Conservation (phyloP, 306 rosid species). For the Pyrus bretschneideri region DNA sequence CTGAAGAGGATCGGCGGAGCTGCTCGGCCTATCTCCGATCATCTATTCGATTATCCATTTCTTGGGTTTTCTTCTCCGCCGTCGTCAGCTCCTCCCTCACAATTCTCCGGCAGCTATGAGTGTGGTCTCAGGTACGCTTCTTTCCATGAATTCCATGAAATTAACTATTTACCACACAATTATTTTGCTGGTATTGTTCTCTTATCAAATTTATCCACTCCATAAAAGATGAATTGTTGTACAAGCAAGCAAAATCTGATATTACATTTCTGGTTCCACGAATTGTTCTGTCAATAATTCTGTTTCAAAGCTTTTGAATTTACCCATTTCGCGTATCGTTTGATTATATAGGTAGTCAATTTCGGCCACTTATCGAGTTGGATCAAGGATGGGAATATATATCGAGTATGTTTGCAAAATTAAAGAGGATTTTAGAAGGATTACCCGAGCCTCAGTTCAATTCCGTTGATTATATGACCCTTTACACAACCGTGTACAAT, state of each 20-base stretch:
- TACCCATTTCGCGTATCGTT: neutral
- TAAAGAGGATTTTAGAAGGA: slow-evolving; percentile 13
- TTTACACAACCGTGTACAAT: slow-evolving; percentile 34
- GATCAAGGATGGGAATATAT: slow-evolving; percentile 18
- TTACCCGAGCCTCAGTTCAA: slow-evolving; percentile 2
- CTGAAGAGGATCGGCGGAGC: neutral
- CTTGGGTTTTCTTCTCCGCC: neutral
- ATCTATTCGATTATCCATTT: neutral
- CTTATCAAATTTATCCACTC: neutral
- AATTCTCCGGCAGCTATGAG: neutral
- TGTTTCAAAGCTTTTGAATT: neutral
- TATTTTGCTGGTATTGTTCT: neutral
- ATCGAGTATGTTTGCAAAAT: neutral
- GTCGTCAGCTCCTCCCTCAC: neutral
- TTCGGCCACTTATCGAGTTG: neutral
- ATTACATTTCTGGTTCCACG: neutral
- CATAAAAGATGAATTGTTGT: neutral
- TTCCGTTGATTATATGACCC: slow-evolving; percentile 5
- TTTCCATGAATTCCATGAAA: neutral
- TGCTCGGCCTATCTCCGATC: neutral
- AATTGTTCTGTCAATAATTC: neutral
- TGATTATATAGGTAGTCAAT: neutral
- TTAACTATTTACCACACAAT: neutral
- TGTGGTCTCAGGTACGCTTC: neutral
- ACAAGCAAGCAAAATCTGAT: neutral